These are phyloP conservation scores for Brasenia schreberi DNA, from an alignment of 164 flowering plant genomes.

Conservation along the genomic window DNA sequence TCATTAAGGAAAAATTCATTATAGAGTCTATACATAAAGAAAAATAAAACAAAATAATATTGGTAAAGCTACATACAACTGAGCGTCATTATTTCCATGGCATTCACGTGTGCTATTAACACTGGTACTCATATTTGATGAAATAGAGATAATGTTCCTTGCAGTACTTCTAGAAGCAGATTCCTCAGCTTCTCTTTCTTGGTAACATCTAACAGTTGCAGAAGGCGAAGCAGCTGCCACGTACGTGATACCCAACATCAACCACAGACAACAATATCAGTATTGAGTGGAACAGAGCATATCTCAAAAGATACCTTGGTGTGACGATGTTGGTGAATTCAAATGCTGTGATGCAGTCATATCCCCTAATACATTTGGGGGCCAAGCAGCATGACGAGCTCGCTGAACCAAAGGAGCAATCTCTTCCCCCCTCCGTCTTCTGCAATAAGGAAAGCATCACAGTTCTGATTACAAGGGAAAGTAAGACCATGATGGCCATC, in stretches of 20 bases:
- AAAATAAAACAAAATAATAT: too few relatives aligned
- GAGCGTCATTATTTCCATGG: not conserved
- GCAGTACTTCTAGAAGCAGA: not conserved
- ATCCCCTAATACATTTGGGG: constrained; percentile 16
- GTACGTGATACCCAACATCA: not conserved
- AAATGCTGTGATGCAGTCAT: constrained; percentile 2
- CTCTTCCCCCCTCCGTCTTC: constrained; percentile 44
- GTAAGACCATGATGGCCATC: too few relatives aligned
- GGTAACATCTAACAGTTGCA: not conserved
- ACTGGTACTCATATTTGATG: not conserved
- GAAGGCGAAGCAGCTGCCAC: not conserved
- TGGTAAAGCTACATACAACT: not conserved
- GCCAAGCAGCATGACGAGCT: constrained; percentile 88
- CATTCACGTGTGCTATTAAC: not conserved
- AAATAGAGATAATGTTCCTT: not conserved
- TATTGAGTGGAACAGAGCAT: not conserved
- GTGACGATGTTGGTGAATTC: not conserved
- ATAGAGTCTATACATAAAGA: too few relatives aligned
- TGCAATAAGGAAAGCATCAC: constrained; percentile 14
- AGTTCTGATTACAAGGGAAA: too few relatives aligned
- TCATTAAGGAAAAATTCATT: not conserved
- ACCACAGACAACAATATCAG: not conserved
- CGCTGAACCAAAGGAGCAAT: constrained; percentile 56
- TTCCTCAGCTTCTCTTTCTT: not conserved
- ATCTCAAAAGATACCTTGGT: not conserved